Percentiles rank a stretch among this genome's conserved stretches.
phyloP scores from a whole-genome alignment of 192 early-diverging fungal genomes.

The Backusella morwellensis region DNA sequence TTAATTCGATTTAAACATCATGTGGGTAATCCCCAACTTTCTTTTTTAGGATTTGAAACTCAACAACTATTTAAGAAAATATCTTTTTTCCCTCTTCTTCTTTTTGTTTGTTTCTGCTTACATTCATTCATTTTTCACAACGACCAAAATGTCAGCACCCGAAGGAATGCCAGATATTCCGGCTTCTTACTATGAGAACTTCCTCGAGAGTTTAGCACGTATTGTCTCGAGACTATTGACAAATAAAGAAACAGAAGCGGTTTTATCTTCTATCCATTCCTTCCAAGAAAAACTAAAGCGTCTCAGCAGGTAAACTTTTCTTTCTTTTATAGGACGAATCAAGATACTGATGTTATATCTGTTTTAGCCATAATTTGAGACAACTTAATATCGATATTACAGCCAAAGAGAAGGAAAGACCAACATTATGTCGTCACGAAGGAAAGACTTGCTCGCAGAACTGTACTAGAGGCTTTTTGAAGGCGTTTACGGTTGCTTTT shows the following conservation, averaged over 20 bases:
- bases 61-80: not conserved
- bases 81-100: not conserved
- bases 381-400: constrained; percentile 40
- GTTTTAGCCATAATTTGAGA: constrained; percentile 42
- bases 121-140: not conserved
- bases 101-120: not conserved
- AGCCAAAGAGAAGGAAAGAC: constrained; percentile 16
- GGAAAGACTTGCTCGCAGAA: constrained; percentile 67
- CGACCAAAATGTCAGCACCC: not conserved
- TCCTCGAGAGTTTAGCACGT: constrained; percentile 59
- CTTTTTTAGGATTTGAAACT: constrained; percentile 6
- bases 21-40: not conserved
- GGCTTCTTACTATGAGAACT: constrained; percentile 51
- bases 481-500: constrained; percentile 60
- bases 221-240: constrained; percentile 62
- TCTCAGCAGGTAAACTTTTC: constrained; percentile 47
- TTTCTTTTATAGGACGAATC: not conserved
- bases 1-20: not conserved
- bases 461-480: constrained; percentile 59
- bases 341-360: not conserved
- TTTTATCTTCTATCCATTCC: constrained; percentile 52
- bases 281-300: constrained; percentile 68
- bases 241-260: constrained; percentile 62
- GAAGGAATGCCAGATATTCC: constrained; percentile 22
- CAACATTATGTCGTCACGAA: constrained; percentile 53